Conservation (phyloP, 2,329 filamentous ascomycete genomes). For the Cladosporium sphaerospermum region DNA sequence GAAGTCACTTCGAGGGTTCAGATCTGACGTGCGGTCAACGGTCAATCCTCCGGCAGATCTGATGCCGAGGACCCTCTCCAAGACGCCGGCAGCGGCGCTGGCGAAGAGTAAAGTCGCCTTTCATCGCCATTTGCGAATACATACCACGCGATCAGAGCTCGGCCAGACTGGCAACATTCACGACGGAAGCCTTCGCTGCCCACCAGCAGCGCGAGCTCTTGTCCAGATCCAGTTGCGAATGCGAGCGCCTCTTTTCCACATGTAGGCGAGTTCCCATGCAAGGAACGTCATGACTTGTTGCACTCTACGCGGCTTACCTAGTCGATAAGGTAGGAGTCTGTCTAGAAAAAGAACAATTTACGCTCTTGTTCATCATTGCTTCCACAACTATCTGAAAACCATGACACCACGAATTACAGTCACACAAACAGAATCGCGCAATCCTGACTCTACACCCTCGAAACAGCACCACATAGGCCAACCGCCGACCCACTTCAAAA, state of each 20-base stretch:
- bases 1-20: neutral
- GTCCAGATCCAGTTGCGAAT: neutral
- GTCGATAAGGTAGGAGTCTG: neutral
- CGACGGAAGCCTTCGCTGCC: too few species aligned
- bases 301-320: neutral
- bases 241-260: neutral
- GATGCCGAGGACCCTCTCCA: too few species aligned
- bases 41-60: too few species aligned
- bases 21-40: too few species aligned
- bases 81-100: too few species aligned
- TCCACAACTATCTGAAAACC: neutral
- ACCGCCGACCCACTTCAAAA: conserved; percentile 42
- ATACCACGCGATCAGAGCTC: too few species aligned
- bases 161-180: too few species aligned
- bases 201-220: neutral
- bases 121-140: too few species aligned
- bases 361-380: neutral
- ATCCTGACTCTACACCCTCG: neutral
- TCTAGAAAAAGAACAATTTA: neutral
- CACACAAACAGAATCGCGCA: neutral
- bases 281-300: conserved; percentile 5
- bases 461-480: conserved; percentile 38
- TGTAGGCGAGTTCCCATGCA: neutral
- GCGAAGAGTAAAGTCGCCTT: too few species aligned
- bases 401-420: conserved; percentile 4